These are phyloP conservation scores for Leptographium procerum DNA, from an alignment of 2,329 filamentous ascomycete genomes.

Conservation along the genomic window DNA sequence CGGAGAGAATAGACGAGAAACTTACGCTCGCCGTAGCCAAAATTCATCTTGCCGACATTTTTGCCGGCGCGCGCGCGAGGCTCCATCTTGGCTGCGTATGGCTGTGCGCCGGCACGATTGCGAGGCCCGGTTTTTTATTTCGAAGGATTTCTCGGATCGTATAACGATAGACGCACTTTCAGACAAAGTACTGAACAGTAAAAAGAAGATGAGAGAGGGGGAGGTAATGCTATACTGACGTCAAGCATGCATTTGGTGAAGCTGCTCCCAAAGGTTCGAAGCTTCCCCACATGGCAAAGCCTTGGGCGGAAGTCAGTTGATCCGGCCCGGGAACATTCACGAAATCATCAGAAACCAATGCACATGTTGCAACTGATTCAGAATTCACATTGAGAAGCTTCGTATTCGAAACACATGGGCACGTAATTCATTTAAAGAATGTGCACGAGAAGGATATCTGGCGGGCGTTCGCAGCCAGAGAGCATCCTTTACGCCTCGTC, in stretches of 20 bases:
- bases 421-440: not conserved
- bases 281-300: not conserved
- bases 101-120: not conserved
- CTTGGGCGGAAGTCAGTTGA: not conserved
- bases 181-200: not conserved
- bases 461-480: not conserved
- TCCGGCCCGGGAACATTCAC: not conserved
- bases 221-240: not conserved
- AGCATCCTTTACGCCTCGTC: not conserved
- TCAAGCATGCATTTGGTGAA: not conserved
- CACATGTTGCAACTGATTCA: not conserved
- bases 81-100: conserved; percentile 46
- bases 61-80: conserved; percentile 66
- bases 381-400: no score
- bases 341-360: no score
- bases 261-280: not conserved
- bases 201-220: not conserved
- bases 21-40: conserved; percentile 59
- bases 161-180: not conserved
- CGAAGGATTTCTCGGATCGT: not conserved
- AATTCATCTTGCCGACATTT: conserved; percentile 76
- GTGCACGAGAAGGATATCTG: not conserved
- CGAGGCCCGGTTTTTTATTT: not conserved
- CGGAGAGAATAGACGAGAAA: conserved; percentile 8
- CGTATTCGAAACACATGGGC: no score